Evolutionary conservation across 257 asterid species (phyloP).

Genomic region (Lantana camara): DNA sequence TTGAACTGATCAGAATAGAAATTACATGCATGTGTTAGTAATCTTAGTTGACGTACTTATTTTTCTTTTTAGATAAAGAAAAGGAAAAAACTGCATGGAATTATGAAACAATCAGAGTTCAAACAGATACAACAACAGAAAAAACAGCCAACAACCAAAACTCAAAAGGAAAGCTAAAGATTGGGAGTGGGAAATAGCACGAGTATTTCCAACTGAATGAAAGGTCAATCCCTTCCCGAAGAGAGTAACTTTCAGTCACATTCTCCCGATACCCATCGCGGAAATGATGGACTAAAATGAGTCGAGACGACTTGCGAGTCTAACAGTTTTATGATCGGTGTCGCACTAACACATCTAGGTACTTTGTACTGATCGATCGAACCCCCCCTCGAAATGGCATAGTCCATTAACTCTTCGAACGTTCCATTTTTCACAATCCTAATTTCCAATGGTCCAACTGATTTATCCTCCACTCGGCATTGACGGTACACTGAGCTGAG

Average conservation of each 20-base stretch:
- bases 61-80: no score
- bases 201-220: no score
- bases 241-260: not conserved
- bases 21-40: no score
- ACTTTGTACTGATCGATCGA: not conserved
- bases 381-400: not conserved
- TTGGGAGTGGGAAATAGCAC: no score
- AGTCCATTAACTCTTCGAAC: not conserved
- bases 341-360: not conserved
- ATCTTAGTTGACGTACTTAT: no score
- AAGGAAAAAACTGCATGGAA: no score
- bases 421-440: not conserved
- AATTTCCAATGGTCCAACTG: constrained; percentile 4
- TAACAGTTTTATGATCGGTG: not conserved
- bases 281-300: not conserved
- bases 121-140: no score
- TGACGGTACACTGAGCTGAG: constrained; percentile 35
- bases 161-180: no score
- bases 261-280: not conserved
- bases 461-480: constrained; percentile 30
- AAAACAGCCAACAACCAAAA: no score
- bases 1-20: no score
- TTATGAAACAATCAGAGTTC: no score
- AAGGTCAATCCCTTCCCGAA: no score
- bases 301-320: not conserved